Base-by-base conservation (phyloP, 2,329 filamentous ascomycete species). In the Ramularia endophylla region DNA sequence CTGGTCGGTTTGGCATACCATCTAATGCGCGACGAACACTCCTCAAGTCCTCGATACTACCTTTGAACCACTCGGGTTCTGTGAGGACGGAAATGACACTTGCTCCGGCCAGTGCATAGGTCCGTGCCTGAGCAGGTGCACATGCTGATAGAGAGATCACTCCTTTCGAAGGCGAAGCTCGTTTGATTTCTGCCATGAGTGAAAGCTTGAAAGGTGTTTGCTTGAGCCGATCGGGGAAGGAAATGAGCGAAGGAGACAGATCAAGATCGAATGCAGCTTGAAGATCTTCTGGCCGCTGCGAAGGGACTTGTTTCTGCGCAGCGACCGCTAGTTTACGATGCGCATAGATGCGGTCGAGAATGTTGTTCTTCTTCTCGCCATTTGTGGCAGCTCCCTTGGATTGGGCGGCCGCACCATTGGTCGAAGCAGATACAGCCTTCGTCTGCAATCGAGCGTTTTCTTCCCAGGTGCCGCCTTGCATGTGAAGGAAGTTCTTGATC, bases 41-140 rank as follows among this genome's bases (percentile, higher is more conserved):
- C 46, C 85, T 80, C 40, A 98, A 70, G 61, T 98, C 92, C 44
- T 98, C 90, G 46, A 98, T 89, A 65, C 85, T 94, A 35, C 92
- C 92, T 68, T 95, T 97, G 73, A 98, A 98, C 92, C 92, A 98
- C 60, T 97, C 85, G 0, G 94, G 92, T 66, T 98, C 92, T 0
- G 92, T 98, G 34, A 98, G 76, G n/a, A 98, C 92, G 1, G 92
- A 97, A 52, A 98, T 98, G 28, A 94, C 87, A 61, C 90, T 97
- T 35, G 92, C 92, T 11, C 92, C 94, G 5, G 92, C 89, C 38
- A 92, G 75, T 8, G 94, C 92, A 63, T 98, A 98, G 53, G 84
- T 87, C 50, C 82, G 81, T 30, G 94, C 92, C 65, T 98, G 92
- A 4, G 83, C 80, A 17, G 92, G 88, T 8, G 92, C 92, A 55